Evolutionary conservation across 495 filamentous ascomycete species (phyloP).

Genomic region (Penicillium samsonianum): DNA sequence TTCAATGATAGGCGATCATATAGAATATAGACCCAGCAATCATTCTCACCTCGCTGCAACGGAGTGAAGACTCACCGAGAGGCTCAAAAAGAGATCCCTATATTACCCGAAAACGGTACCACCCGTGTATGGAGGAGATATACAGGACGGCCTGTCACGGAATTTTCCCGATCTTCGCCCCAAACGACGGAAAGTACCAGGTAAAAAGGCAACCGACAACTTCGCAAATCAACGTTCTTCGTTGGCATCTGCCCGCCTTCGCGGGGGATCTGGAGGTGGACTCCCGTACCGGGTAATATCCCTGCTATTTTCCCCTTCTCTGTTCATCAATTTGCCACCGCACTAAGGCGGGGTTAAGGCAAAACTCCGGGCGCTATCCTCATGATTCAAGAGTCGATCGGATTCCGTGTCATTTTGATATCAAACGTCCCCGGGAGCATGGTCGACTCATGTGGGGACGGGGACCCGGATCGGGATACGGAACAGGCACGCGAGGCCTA

Average conservation of each 20-base stretch:
- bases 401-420: not conserved
- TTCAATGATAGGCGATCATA: not conserved
- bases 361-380: not conserved
- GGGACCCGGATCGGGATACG: not conserved
- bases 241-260: not conserved
- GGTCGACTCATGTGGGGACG: not conserved
- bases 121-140: slow-evolving; percentile 3
- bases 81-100: slow-evolving; percentile 17
- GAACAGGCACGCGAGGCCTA: not conserved
- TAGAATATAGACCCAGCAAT: not conserved
- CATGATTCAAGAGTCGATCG: not conserved
- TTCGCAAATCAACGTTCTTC: slow-evolving; percentile 1
- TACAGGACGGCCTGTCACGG: slow-evolving; percentile 1
- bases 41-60: not conserved
- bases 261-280: not conserved
- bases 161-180: slow-evolving; percentile 12
- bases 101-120: slow-evolving; percentile 23
- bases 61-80: slow-evolving; percentile 20
- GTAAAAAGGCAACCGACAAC: not conserved
- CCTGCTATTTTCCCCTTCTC: not conserved
- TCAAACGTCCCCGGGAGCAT: not conserved
- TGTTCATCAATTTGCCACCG: not conserved
- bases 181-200: not conserved
- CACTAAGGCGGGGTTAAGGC: not conserved
- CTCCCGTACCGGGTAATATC: slow-evolving; percentile 6